Evolutionary conservation across 495 filamentous ascomycete genomes (phyloP).

Genomic region (Aeminium ludgeri): DNA sequence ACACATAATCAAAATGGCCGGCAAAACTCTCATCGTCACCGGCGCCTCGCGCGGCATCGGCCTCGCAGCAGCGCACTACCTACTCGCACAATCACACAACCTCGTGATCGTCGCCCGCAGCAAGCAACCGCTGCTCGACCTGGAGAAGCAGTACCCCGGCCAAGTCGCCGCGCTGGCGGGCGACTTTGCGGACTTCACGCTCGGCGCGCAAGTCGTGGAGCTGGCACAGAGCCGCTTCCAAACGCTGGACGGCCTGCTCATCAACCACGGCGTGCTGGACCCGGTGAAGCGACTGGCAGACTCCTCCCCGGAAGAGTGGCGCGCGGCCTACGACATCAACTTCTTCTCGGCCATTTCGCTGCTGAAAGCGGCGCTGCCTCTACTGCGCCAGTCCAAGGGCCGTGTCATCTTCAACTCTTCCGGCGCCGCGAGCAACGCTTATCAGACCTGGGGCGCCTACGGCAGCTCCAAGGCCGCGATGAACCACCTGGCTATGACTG

Average conservation of each 20-base stretch:
- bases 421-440: constrained; percentile 41
- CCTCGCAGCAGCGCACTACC: constrained; percentile 53
- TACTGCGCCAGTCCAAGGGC: constrained; percentile 39
- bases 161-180: constrained; percentile 57
- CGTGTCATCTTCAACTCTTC: constrained; percentile 26
- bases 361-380: constrained; percentile 53
- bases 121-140: constrained; percentile 42
- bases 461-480: constrained; percentile 77
- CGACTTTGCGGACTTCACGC: constrained; percentile 53
- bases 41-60: constrained; percentile 65
- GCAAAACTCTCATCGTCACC: constrained; percentile 45
- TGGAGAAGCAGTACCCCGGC: constrained; percentile 44
- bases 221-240: constrained; percentile 48
- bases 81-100: constrained; percentile 51
- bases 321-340: constrained; percentile 60
- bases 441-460: constrained; percentile 64
- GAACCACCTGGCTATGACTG: constrained; percentile 58
- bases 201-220: constrained; percentile 44
- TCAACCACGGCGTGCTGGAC: constrained; percentile 73
- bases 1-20: constrained; percentile 2
- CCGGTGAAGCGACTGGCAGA: constrained; percentile 60
- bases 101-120: constrained; percentile 58
- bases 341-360: constrained; percentile 65
- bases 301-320: constrained; percentile 52
- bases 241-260: constrained; percentile 60